phyloP scores from a whole-genome alignment of 2,329 filamentous ascomycete genomes.

The Pseudocercospora musae region DNA sequence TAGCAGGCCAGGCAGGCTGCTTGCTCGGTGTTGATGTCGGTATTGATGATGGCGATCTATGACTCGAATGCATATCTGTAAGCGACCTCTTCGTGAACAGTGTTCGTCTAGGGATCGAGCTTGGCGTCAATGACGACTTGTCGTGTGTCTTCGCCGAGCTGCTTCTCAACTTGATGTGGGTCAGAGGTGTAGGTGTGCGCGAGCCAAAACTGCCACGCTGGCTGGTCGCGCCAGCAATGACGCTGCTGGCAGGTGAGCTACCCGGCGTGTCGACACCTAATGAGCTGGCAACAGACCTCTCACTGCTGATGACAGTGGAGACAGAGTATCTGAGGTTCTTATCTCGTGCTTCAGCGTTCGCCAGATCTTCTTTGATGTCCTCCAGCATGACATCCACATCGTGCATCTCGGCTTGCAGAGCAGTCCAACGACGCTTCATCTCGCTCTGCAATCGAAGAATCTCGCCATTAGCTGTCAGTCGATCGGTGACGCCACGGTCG shows the following conservation, averaged over 20 bases:
- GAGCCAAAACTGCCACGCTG: conserved; percentile 49
- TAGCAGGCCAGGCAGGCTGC: conserved; percentile 16
- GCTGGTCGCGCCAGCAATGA: conserved; percentile 49
- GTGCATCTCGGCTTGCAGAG: conserved; percentile 70
- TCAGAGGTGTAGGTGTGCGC: conserved; percentile 41
- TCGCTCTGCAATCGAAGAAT: conserved; percentile 83
- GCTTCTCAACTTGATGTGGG: conserved; percentile 24
- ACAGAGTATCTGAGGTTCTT: conserved; percentile 87
- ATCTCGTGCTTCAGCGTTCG: conserved; percentile 47
- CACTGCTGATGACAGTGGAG: conserved; percentile 84
- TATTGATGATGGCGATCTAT: conserved; percentile 24
- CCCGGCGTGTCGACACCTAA: conserved; percentile 56
- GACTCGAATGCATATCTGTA: conserved; percentile 16
- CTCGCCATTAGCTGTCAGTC: conserved; percentile 95
- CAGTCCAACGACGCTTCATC: conserved; percentile 77
- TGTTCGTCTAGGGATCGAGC: conserved; percentile 19
- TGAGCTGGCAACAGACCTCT: conserved; percentile 68
- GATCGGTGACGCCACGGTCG: conserved; percentile 89
- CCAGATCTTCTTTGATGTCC: conserved; percentile 52
- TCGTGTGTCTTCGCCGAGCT: conserved; percentile 15
- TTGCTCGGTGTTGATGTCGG: conserved; percentile 18
- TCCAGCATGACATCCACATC: conserved; percentile 74
- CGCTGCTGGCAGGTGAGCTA: conserved; percentile 64
- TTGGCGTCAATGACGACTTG: conserved; percentile 14
- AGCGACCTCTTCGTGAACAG: conserved; percentile 21